Conservation (phyloP, 768 basidiomycete species). For the Rhodotorula diobovata region DNA sequence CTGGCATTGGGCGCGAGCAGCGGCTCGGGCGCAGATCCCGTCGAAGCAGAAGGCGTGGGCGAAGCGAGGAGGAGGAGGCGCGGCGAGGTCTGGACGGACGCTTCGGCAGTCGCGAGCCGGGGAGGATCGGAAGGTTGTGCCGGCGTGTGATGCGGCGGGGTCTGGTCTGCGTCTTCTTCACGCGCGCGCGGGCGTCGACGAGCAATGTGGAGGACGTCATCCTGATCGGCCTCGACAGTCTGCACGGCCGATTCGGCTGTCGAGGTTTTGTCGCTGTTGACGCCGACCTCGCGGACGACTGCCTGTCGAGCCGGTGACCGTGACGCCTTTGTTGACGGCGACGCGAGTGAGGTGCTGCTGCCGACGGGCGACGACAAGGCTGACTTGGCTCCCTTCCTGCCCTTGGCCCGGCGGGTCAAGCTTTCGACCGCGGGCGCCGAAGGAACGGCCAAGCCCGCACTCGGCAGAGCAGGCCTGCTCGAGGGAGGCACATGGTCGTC, state of each 20-base stretch:
- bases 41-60: neutral
- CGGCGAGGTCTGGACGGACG: conserved; percentile 5
- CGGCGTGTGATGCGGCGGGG: neutral
- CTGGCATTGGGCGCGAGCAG: neutral
- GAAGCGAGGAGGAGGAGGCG: conserved; percentile 3
- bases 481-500: neutral
- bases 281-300: neutral
- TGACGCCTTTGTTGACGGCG: neutral
- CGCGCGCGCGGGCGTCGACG: neutral
- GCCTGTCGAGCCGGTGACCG: neutral
- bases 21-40: neutral
- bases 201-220: no score
- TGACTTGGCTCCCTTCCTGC: conserved; percentile 3
- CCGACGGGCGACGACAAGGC: neutral
- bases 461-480: neutral
- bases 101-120: neutral
- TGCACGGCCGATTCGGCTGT: neutral
- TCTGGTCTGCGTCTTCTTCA: neutral
- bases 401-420: neutral
- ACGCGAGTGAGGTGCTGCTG: neutral
- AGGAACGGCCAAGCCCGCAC: neutral
- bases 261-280: neutral
- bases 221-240: neutral
- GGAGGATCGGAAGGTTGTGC: neutral
- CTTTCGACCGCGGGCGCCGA: neutral